phyloP scores from a whole-genome alignment of 345 rosid species.

The Acer campestre region DNA sequence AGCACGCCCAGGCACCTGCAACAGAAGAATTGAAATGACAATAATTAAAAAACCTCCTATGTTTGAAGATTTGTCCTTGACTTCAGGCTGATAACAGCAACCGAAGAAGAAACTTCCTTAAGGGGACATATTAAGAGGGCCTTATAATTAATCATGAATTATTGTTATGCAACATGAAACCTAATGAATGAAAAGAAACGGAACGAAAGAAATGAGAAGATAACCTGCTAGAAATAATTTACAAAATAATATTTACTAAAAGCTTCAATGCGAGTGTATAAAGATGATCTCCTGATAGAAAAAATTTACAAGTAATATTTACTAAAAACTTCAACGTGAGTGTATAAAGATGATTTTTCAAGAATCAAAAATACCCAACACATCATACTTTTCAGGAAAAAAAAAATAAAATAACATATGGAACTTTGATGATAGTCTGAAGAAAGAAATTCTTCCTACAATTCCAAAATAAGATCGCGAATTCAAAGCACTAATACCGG shows the following conservation, averaged over 20 bases:
- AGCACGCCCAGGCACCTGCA: slow-evolving; percentile 90
- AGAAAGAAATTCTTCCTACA: background rate
- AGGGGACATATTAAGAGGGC: background rate
- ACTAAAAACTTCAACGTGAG: background rate
- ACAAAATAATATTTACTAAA: background rate
- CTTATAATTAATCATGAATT: background rate
- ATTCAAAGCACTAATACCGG: slow-evolving; percentile 48
- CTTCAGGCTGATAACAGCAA: background rate
- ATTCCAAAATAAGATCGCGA: background rate
- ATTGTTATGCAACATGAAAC: background rate
- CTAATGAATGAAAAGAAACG: background rate
- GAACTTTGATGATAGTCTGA: background rate
- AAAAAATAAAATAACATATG: slow-evolving; percentile 1
- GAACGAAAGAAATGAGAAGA: background rate
- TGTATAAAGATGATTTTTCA: background rate
- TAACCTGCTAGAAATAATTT: background rate
- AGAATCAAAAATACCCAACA: background rate
- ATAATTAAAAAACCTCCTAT: background rate
- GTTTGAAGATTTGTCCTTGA: slow-evolving; percentile 1
- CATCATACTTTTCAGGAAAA: background rate
- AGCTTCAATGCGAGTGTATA: background rate
- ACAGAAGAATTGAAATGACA: slow-evolving; percentile 27
- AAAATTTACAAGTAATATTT: background rate
- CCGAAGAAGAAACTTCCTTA: background rate
- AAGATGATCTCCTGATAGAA: background rate